phyloP scores from a whole-genome alignment of 2,329 filamentous ascomycete genomes.

The Knoxdaviesia capensis region DNA sequence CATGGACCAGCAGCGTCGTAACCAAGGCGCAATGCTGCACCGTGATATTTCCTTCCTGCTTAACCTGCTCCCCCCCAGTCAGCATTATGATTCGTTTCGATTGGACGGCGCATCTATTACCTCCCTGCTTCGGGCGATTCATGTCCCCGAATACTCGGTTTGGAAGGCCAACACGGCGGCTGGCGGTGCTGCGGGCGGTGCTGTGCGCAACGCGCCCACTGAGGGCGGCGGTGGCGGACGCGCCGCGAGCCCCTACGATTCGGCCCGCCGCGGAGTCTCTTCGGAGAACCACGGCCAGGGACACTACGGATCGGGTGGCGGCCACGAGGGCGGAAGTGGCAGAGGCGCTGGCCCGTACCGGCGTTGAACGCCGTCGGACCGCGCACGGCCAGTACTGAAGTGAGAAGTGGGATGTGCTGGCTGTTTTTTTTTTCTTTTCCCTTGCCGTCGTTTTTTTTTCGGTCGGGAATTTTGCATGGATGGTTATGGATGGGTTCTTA shows the following conservation, averaged over 20 bases:
- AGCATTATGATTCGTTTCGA: conserved; percentile 49
- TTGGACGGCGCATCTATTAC: conserved; percentile 56
- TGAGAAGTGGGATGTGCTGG: conserved; percentile 1
- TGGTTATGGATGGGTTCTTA: neutral
- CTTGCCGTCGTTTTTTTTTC: too few species aligned
- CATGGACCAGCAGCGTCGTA: conserved; percentile 55
- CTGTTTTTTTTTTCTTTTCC: neutral
- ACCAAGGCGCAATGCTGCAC: conserved; percentile 48
- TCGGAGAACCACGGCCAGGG: neutral
- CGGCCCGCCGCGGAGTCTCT: neutral
- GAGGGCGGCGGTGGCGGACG: conserved; percentile 24
- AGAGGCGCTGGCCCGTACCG: neutral
- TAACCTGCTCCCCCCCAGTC: conserved; percentile 53
- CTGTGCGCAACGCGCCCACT: conserved; percentile 24
- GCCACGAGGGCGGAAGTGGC: neutral
- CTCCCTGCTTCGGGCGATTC: conserved; percentile 46
- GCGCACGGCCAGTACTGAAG: conserved; percentile 3
- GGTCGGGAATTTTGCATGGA: too few species aligned
- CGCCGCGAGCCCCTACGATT: neutral
- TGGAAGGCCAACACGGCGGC: conserved; percentile 25
- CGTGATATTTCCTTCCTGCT: conserved; percentile 45
- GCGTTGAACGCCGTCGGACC: neutral
- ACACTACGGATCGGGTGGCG: neutral
- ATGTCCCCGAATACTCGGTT: conserved; percentile 38
- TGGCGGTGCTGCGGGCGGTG: conserved; percentile 18